These are phyloP conservation scores for Fusarium sororula DNA, from an alignment of 2,329 filamentous ascomycete genomes.

Conservation along the genomic window DNA sequence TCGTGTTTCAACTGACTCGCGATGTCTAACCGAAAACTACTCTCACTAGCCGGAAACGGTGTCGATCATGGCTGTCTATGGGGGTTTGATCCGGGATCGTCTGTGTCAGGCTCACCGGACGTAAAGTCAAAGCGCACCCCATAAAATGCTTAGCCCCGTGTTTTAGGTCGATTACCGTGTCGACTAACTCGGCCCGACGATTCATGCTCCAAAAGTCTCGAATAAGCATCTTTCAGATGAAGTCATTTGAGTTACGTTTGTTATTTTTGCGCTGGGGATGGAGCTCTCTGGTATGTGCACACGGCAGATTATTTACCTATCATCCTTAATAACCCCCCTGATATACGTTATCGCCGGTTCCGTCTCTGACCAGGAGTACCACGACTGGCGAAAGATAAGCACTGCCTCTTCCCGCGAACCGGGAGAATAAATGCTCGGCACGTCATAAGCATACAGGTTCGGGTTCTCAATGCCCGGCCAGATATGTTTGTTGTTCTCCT, in stretches of 20 bases:
- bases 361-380: constrained; percentile 22
- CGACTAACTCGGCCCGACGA: background rate
- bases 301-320: background rate
- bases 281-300: background rate
- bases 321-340: background rate
- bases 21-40: background rate
- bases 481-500: background rate
- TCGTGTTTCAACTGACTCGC: background rate
- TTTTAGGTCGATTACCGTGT: background rate
- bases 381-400: constrained; percentile 7
- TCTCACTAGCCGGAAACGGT: background rate
- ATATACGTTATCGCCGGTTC: constrained; percentile 4
- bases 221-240: background rate
- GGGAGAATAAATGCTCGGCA: background rate
- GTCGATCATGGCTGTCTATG: background rate
- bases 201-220: no score
- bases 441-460: background rate
- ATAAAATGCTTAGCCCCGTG: background rate
- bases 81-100: background rate
- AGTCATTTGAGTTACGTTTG: background rate
- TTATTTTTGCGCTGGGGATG: background rate
- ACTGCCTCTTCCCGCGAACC: constrained; percentile 19
- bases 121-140: background rate
- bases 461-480: constrained; percentile 14
- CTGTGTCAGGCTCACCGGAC: background rate